Evolutionary conservation across 129 eudicot species (phyloP).

Genomic region (Flaveria brownii): DNA sequence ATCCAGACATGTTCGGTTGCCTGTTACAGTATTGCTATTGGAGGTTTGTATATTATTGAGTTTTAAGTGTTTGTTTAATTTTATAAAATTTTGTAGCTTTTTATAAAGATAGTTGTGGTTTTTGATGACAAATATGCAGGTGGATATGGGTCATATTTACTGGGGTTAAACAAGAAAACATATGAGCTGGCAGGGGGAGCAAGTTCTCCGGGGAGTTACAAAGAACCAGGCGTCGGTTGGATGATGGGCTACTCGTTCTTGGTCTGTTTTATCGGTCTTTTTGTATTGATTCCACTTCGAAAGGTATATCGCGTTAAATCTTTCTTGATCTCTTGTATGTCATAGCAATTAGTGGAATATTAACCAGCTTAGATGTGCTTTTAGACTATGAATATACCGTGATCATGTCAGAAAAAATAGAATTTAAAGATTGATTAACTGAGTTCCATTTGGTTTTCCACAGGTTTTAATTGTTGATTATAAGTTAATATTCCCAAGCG

Average conservation of each 20-base stretch:
- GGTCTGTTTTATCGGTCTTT: conserved; percentile 81
- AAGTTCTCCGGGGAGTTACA: conserved; percentile 55
- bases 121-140: conserved; percentile 39
- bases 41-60: conserved; percentile 46
- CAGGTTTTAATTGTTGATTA: conserved; percentile 83
- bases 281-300: conserved; percentile 77
- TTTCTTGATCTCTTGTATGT: conserved; percentile 5
- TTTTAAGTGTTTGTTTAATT: neutral
- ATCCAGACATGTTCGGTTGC: conserved; percentile 87
- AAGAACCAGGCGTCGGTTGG: conserved; percentile 78
- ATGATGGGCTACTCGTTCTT: conserved; percentile 68
- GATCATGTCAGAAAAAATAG: neutral
- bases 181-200: conserved; percentile 64
- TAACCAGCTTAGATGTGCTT: neutral
- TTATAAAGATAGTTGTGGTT: conserved; percentile 1
- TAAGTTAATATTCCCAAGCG: conserved; percentile 76
- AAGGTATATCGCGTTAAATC: conserved; percentile 44
- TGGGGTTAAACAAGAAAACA: conserved; percentile 73
- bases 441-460: conserved; percentile 28
- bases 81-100: neutral
- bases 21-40: conserved; percentile 74
- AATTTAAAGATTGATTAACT: conserved; percentile 3
- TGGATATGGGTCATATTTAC: conserved; percentile 77
- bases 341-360: neutral
- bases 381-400: conserved; percentile 13